These are phyloP conservation scores for Colletotrichum chlorophyti DNA, from an alignment of 2,329 filamentous ascomycete genomes.

Conservation along the genomic window DNA sequence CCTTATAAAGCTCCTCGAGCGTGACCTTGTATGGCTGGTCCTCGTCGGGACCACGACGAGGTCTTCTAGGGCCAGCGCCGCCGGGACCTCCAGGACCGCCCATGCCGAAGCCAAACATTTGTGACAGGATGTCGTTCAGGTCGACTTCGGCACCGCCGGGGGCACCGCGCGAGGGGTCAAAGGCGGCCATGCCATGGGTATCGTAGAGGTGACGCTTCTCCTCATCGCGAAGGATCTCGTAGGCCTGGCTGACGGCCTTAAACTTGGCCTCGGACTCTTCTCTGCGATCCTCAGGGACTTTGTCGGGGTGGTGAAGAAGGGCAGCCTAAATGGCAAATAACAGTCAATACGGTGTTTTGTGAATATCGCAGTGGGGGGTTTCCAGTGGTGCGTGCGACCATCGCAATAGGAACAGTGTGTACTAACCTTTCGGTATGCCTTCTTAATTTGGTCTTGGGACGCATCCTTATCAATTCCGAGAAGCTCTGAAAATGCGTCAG, in stretches of 20 bases:
- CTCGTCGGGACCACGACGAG: constrained; percentile 79
- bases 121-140: constrained; percentile 88
- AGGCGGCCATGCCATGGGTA: constrained; percentile 92
- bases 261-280: constrained; percentile 89
- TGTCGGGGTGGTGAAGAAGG: constrained; percentile 90
- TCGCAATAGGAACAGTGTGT: no score
- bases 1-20: constrained; percentile 96
- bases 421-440: constrained; percentile 89
- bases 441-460: constrained; percentile 84
- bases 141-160: constrained; percentile 76
- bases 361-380: background rate
- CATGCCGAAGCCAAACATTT: constrained; percentile 87
- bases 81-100: constrained; percentile 51
- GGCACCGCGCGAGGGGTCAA: constrained; percentile 76
- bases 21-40: constrained; percentile 91
- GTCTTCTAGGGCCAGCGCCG: constrained; percentile 63
- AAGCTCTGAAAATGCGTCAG: constrained; percentile 64
- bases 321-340: constrained; percentile 66
- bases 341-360: constrained; percentile 27
- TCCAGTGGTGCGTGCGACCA: background rate
- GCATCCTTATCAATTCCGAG: constrained; percentile 78
- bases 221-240: constrained; percentile 97
- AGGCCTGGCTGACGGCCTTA: constrained; percentile 91
- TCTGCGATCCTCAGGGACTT: constrained; percentile 86
- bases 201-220: constrained; percentile 93